phyloP scores from a whole-genome alignment of 2,329 filamentous ascomycete species.

The Cytospora piceae region DNA sequence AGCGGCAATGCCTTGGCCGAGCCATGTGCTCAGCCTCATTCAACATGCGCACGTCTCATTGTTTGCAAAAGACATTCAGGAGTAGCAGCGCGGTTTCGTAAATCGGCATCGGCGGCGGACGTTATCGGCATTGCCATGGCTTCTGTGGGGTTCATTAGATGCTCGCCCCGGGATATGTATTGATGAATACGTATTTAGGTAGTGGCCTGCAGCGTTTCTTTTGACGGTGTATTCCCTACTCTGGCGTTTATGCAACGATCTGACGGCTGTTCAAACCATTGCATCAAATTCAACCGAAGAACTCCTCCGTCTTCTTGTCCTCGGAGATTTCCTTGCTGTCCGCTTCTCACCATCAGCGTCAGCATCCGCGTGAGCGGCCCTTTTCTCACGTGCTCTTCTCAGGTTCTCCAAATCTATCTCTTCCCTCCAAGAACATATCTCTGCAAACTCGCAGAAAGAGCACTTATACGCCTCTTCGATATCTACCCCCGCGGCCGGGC shows the following conservation, averaged over 20 bases:
- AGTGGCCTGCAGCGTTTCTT: neutral
- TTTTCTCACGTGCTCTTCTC: constrained; percentile 30
- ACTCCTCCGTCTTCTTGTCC: constrained; percentile 16
- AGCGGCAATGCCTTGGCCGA: constrained; percentile 8
- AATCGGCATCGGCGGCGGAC: neutral
- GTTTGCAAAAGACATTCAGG: constrained; percentile 1
- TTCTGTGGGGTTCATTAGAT: neutral
- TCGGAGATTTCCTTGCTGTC: constrained; percentile 5
- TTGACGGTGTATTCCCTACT: neutral
- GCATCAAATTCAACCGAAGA: neutral
- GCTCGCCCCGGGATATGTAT: neutral
- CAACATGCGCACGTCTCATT: neutral
- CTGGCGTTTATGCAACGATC: neutral
- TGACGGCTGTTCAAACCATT: neutral
- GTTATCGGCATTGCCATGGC: constrained; percentile 7
- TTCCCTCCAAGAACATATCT: constrained; percentile 77
- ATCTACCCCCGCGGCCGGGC: constrained; percentile 73
- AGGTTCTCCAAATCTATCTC: constrained; percentile 64
- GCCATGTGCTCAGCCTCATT: constrained; percentile 26
- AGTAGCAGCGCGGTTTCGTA: neutral
- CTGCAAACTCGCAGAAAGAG: constrained; percentile 78
- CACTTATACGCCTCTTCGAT: constrained; percentile 92
- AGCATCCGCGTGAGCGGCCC: constrained; percentile 1
- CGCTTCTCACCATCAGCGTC: neutral
- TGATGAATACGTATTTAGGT: neutral